These are phyloP conservation scores for Micractinium conductrix DNA, from an alignment of 139 green algal species.

Conservation along the genomic window DNA sequence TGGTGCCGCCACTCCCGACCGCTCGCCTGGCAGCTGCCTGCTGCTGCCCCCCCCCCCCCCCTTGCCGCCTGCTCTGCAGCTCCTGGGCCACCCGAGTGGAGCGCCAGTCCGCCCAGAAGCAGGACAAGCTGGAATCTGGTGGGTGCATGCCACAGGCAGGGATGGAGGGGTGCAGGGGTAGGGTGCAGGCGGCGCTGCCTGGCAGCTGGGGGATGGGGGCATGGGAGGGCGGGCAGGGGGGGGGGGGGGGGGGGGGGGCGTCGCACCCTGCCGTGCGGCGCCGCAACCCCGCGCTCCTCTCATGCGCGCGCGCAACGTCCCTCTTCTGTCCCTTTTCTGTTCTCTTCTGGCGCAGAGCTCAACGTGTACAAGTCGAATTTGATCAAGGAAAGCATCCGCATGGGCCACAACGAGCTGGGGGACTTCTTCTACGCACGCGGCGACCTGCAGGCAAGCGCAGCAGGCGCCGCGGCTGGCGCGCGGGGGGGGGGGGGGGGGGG, in stretches of 20 bases:
- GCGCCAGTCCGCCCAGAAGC: slow-evolving; percentile 26
- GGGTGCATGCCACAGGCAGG: background rate
- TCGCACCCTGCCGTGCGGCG: too few species aligned
- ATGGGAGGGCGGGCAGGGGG: too few species aligned
- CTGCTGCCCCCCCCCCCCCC: background rate
- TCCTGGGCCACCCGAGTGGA: slow-evolving; percentile 64
- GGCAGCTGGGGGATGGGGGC: too few species aligned
- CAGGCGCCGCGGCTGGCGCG: background rate
- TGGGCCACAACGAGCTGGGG: slow-evolving; percentile 89
- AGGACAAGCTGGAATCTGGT: slow-evolving; percentile 74
- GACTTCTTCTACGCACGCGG: slow-evolving; percentile 85
- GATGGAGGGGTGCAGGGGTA: too few species aligned
- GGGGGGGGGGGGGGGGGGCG: too few species aligned
- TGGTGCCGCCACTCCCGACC: too few species aligned
- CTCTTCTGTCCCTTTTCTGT: background rate
- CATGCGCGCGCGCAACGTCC: background rate
- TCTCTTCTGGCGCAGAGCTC: slow-evolving; percentile 58
- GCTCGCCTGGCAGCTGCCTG: too few species aligned
- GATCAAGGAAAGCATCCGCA: slow-evolving; percentile 94
- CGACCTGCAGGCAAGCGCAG: slow-evolving; percentile 73
- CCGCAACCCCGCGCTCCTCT: too few species aligned
- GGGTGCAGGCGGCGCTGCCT: too few species aligned
- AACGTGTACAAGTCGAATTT: slow-evolving; percentile 81
- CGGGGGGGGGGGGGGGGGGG: background rate
- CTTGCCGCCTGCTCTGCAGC: slow-evolving; percentile 30